Evolutionary conservation across 2,329 filamentous ascomycete species (phyloP).

Genomic region (Neocatenulostroma microsporum): DNA sequence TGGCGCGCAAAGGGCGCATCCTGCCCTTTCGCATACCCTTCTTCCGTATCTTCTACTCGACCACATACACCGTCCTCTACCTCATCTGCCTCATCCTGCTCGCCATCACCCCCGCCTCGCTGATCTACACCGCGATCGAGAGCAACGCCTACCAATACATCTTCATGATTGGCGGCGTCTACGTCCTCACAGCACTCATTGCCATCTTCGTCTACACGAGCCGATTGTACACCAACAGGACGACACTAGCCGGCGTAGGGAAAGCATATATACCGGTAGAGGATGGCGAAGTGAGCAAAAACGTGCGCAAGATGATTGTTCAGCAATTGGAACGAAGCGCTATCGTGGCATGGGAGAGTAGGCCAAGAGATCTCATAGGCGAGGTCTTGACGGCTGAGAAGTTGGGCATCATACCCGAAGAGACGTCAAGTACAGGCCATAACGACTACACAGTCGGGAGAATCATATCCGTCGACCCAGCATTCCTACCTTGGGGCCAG

Average conservation of each 20-base stretch:
- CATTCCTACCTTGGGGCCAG: conserved; percentile 64
- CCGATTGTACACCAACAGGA: conserved; percentile 80
- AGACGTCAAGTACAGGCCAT: conserved; percentile 11
- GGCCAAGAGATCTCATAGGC: conserved; percentile 53
- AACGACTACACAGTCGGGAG: conserved; percentile 24
- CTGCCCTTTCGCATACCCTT: conserved; percentile 46
- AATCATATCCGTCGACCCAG: conserved; percentile 32
- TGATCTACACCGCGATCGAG: conserved; percentile 65
- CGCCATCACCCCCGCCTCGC: conserved; percentile 70
- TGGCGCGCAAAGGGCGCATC: conserved; percentile 11
- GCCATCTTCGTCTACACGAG: conserved; percentile 70
- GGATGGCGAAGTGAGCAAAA: conserved; percentile 68
- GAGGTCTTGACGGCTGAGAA: conserved; percentile 26
- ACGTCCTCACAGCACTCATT: conserved; percentile 63
- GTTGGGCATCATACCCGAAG: conserved; percentile 19
- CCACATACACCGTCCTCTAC: conserved; percentile 68
- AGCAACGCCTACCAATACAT: conserved; percentile 67
- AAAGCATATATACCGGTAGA: conserved; percentile 81
- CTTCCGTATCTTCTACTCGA: conserved; percentile 54
- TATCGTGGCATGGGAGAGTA: conserved; percentile 68
- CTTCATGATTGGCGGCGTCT: conserved; percentile 69
- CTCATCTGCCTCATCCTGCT: conserved; percentile 65
- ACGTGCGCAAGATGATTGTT: conserved; percentile 67
- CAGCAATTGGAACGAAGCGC: conserved; percentile 69
- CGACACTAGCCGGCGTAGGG: conserved; percentile 71